phyloP scores from a whole-genome alignment of 169 alveolate species.

The Besnoitia besnoiti region DNA sequence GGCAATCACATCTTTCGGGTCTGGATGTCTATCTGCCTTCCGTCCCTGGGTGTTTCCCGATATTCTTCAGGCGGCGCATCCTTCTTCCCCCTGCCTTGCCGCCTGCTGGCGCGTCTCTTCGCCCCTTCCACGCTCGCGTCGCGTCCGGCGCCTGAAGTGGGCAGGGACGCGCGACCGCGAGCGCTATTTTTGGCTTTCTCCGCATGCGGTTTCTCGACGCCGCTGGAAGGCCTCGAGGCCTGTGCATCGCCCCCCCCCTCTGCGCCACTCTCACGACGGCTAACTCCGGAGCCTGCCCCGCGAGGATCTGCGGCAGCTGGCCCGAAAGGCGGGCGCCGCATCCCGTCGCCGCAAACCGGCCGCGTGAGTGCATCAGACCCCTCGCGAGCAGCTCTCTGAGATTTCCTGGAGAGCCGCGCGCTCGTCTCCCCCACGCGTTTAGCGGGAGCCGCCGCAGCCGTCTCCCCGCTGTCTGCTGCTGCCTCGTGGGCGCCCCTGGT shows the following conservation, averaged over 20 bases:
- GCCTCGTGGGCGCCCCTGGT: constrained; percentile 2
- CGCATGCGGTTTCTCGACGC: background rate
- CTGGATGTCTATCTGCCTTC: too few species aligned
- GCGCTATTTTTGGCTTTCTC: background rate
- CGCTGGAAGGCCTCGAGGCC: background rate
- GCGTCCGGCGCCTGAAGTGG: background rate
- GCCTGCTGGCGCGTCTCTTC: background rate
- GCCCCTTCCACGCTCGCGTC: background rate
- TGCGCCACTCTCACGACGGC: too few species aligned
- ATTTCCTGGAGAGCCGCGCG: background rate
- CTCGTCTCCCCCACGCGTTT: background rate
- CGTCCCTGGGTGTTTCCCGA: too few species aligned
- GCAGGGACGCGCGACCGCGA: background rate
- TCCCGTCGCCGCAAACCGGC: background rate
- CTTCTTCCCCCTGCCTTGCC: background rate
- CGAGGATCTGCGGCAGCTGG: background rate
- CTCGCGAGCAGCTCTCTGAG: background rate
- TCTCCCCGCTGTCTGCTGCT: constrained; percentile 6
- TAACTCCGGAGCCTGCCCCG: background rate
- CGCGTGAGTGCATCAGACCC: background rate
- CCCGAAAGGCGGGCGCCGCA: background rate
- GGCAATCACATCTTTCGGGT: too few species aligned
- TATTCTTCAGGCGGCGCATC: background rate
- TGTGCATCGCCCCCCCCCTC: background rate
- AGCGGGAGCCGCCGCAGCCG: background rate